Evolutionary conservation across 2,329 filamentous ascomycete species (phyloP).

Genomic region (Alternaria burnsii): DNA sequence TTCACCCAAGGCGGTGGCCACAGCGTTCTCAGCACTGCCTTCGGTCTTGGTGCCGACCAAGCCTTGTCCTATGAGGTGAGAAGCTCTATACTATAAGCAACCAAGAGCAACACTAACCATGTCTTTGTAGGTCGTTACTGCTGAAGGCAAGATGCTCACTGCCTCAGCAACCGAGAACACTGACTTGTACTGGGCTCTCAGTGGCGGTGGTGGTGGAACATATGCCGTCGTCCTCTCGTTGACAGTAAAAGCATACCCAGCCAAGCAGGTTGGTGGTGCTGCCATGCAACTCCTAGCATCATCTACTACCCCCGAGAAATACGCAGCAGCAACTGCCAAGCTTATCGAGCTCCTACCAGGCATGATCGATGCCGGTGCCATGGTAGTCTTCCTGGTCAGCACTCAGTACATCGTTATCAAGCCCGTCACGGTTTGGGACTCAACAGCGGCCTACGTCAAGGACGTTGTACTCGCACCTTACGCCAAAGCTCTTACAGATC

Average conservation of each 20-base stretch:
- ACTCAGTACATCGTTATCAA: constrained; percentile 19
- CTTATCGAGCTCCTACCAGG: constrained; percentile 27
- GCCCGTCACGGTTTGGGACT: constrained; percentile 14
- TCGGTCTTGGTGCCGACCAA: constrained; percentile 45
- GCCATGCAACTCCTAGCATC: constrained; percentile 30
- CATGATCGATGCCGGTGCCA: constrained; percentile 32
- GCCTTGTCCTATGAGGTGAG: constrained; percentile 39
- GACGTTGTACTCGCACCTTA: constrained; percentile 36
- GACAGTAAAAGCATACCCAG: constrained; percentile 39
- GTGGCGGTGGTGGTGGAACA: constrained; percentile 43
- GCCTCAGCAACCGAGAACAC: constrained; percentile 39
- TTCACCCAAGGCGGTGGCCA: constrained; percentile 46
- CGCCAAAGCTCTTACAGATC: constrained; percentile 24
- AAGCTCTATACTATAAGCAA: neutral
- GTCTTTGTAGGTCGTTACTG: constrained; percentile 43
- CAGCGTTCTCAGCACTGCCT: constrained; percentile 26
- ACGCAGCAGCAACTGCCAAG: constrained; percentile 20
- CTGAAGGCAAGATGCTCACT: constrained; percentile 38
- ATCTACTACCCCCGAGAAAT: constrained; percentile 25
- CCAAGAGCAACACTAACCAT: constrained; percentile 18
- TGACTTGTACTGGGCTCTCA: constrained; percentile 51
- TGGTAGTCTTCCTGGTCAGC: constrained; percentile 28
- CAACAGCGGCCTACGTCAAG: constrained; percentile 22
- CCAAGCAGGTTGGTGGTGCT: constrained; percentile 32
- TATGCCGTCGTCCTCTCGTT: constrained; percentile 43